These are phyloP conservation scores for Colletotrichum chlorophyti DNA, from an alignment of 2,329 filamentous ascomycete species.

Conservation along the genomic window DNA sequence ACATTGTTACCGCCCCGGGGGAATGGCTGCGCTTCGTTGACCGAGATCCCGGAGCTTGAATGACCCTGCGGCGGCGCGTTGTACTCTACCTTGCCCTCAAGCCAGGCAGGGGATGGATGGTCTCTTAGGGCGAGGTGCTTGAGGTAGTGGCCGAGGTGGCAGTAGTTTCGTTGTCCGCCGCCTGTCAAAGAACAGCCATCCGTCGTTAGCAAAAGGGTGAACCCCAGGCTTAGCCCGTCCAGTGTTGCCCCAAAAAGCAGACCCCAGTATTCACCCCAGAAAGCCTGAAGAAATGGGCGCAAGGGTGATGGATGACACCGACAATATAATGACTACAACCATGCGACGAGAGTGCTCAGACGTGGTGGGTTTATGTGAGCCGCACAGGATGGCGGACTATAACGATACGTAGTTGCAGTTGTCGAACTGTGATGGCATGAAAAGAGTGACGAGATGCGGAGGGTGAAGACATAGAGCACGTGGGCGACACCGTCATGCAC, in stretches of 20 bases:
- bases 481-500: too few species aligned
- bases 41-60: not conserved
- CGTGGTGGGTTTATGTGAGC: not conserved
- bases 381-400: not conserved
- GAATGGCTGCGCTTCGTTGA: not conserved
- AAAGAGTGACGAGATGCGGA: not conserved
- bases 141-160: not conserved
- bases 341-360: slow-evolving; percentile 17
- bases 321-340: too few species aligned
- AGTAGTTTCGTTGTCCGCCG: slow-evolving; percentile 25
- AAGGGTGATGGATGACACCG: slow-evolving; percentile 5
- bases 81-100: too few species aligned
- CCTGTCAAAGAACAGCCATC: slow-evolving; percentile 26
- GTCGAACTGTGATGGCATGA: not conserved
- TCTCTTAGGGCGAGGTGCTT: not conserved
- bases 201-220: slow-evolving; percentile 21
- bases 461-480: too few species aligned
- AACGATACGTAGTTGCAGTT: not conserved
- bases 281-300: not conserved
- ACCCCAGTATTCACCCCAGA: not conserved
- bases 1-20: slow-evolving; percentile 10
- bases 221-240: too few species aligned
- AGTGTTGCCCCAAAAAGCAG: too few species aligned
- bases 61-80: slow-evolving; percentile 9
- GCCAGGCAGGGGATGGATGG: slow-evolving; percentile 2